These are phyloP conservation scores for Penicillium sp. DNA, from an alignment of 2,329 filamentous ascomycete genomes.

Conservation along the genomic window DNA sequence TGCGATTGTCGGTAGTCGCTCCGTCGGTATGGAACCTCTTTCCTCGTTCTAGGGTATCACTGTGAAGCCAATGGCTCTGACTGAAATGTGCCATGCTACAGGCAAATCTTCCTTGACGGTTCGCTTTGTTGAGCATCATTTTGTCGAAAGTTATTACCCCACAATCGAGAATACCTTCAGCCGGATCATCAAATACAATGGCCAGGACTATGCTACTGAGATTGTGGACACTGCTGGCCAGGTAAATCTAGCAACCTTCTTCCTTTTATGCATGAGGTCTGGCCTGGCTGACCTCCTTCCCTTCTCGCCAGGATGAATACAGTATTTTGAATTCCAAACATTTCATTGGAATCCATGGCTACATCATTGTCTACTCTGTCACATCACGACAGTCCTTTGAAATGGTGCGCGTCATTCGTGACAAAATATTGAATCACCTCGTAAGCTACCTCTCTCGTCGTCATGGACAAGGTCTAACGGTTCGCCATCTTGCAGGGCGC, in stretches of 20 bases:
- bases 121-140: constrained; percentile 94
- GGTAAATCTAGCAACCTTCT: constrained; percentile 46
- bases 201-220: constrained; percentile 89
- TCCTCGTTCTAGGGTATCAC: not conserved
- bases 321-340: constrained; percentile 97
- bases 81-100: constrained; percentile 37
- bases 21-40: constrained; percentile 60
- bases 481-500: constrained; percentile 58
- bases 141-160: constrained; percentile 98
- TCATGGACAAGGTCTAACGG: not conserved
- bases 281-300: constrained; percentile 13
- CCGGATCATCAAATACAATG: constrained; percentile 87
- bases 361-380: constrained; percentile 98
- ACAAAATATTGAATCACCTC: constrained; percentile 95
- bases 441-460: constrained; percentile 47
- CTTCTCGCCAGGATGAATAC: constrained; percentile 73
- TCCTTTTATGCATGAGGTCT: not conserved
- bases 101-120: constrained; percentile 97
- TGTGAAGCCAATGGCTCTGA: not conserved
- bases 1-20: constrained; percentile 89
- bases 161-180: constrained; percentile 99
- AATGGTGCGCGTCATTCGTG: constrained; percentile 91
- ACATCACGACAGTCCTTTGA: constrained; percentile 90
- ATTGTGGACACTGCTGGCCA: constrained; percentile 98
- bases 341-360: constrained; percentile 98